phyloP scores from a whole-genome alignment of 352 stramenopile genomes.

The Phytophthora sp. region DNA sequence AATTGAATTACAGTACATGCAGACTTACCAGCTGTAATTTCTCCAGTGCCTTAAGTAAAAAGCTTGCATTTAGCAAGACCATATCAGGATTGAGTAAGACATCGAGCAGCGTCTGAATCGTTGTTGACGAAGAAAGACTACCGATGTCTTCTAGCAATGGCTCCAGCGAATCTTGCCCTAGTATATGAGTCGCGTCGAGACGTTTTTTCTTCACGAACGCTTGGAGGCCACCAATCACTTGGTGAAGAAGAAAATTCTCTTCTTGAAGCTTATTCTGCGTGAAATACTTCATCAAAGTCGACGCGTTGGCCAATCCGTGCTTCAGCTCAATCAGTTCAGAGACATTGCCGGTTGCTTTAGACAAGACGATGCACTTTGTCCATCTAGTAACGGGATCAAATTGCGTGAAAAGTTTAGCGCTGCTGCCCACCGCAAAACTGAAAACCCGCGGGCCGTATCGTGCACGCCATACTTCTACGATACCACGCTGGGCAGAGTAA shows the following conservation, averaged over 20 bases:
- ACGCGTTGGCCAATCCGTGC: constrained; percentile 52
- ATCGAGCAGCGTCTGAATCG: constrained; percentile 77
- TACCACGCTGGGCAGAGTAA: constrained; percentile 83
- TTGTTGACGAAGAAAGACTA: constrained; percentile 66
- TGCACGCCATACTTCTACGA: constrained; percentile 85
- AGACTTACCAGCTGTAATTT: constrained; percentile 64
- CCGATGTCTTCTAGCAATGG: constrained; percentile 70
- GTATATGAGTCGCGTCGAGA: constrained; percentile 36
- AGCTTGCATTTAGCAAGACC: constrained; percentile 55
- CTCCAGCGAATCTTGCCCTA: constrained; percentile 60
- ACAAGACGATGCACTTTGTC: constrained; percentile 66
- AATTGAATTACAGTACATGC: not conserved
- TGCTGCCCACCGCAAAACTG: constrained; percentile 72
- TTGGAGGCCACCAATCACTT: constrained; percentile 76
- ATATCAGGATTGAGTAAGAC: constrained; percentile 70
- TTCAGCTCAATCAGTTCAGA: constrained; percentile 73
- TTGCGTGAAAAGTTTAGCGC: constrained; percentile 70
- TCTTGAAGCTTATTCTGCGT: constrained; percentile 88
- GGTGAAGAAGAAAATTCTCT: constrained; percentile 85
- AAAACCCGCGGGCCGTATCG: constrained; percentile 79
- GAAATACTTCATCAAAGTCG: constrained; percentile 85
- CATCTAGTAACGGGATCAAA: constrained; percentile 42
- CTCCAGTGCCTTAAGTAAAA: constrained; percentile 67
- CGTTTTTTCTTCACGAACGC: constrained; percentile 76
- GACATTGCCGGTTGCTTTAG: constrained; percentile 32